These are phyloP conservation scores for Musa schizocarpa DNA, from an alignment of 176 grass and related monocot species.

Conservation along the genomic window DNA sequence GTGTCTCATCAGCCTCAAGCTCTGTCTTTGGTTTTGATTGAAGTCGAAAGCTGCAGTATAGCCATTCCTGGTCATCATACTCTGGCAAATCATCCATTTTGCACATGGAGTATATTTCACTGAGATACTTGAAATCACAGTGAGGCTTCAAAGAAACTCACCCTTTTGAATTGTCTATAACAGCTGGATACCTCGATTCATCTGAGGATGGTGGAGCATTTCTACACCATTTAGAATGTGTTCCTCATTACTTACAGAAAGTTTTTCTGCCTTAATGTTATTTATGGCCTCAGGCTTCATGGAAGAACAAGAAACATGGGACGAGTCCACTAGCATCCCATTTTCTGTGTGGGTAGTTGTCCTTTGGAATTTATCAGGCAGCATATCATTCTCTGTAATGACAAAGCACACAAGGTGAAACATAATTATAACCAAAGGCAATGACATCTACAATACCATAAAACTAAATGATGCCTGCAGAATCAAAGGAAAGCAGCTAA, in stretches of 20 bases:
- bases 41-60: constrained; percentile 13
- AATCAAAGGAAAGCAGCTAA: not conserved
- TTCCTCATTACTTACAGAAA: constrained; percentile 9
- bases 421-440: constrained; percentile 8
- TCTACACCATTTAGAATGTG: constrained; percentile 16
- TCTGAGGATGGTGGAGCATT: not conserved
- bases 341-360: constrained; percentile 17
- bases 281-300: constrained; percentile 12
- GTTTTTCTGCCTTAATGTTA: constrained; percentile 7
- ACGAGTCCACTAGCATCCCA: constrained; percentile 1
- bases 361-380: constrained; percentile 25
- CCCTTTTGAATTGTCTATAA: constrained; percentile 3
- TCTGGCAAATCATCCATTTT: constrained; percentile 14
- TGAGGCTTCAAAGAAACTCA: constrained; percentile 10
- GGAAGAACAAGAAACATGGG: constrained; percentile 15
- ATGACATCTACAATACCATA: not conserved
- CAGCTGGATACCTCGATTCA: constrained; percentile 1
- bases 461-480: constrained; percentile 4
- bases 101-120: constrained; percentile 30
- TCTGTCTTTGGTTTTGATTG: constrained; percentile 6
- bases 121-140: constrained; percentile 41
- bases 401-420: constrained; percentile 23
- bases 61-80: constrained; percentile 36
- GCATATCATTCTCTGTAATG: constrained; percentile 19
- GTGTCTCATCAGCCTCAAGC: constrained; percentile 17